phyloP scores from a whole-genome alignment of 1,284 basidiomycete species.

The Heterobasidion occidentale region DNA sequence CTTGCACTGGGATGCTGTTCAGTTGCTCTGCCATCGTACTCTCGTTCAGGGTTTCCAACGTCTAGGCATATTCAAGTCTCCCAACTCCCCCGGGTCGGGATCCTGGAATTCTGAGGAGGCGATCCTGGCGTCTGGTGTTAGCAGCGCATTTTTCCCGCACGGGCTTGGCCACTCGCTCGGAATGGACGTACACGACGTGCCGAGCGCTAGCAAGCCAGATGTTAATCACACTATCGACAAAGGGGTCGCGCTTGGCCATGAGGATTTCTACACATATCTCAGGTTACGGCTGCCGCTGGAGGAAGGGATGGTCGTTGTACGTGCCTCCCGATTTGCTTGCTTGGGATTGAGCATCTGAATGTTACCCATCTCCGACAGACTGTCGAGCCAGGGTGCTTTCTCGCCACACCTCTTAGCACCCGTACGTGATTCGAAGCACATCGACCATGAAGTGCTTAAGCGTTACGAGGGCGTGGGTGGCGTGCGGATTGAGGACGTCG shows the following conservation, averaged over 20 bases:
- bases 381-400: conserved; percentile 84
- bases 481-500: conserved; percentile 85
- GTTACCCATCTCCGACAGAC: conserved; percentile 34
- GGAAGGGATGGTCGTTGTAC: conserved; percentile 76
- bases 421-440: conserved; percentile 59
- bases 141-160: conserved; percentile 86
- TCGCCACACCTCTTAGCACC: conserved; percentile 68
- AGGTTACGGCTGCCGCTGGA: conserved; percentile 67
- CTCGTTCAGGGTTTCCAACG: conserved; percentile 73
- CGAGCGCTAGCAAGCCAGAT: conserved; percentile 61
- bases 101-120: conserved; percentile 56
- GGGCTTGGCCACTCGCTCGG: conserved; percentile 86
- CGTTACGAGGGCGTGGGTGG: conserved; percentile 78
- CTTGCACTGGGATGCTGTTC: conserved; percentile 81
- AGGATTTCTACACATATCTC: conserved; percentile 70
- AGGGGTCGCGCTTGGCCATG: conserved; percentile 37
- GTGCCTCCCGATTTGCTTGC: conserved; percentile 20
- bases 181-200: conserved; percentile 84
- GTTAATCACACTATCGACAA: conserved; percentile 41
- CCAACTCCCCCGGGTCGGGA: conserved; percentile 34
- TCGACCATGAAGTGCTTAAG: conserved; percentile 66
- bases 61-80: conserved; percentile 78
- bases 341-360: background rate
- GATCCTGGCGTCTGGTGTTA: conserved; percentile 69
- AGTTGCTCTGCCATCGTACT: conserved; percentile 72